A percentile compares a stretch with the other conserved stretches of the same genome.
Conservation (phyloP, 2,329 filamentous ascomycete species). For the Catunica adiposa region DNA sequence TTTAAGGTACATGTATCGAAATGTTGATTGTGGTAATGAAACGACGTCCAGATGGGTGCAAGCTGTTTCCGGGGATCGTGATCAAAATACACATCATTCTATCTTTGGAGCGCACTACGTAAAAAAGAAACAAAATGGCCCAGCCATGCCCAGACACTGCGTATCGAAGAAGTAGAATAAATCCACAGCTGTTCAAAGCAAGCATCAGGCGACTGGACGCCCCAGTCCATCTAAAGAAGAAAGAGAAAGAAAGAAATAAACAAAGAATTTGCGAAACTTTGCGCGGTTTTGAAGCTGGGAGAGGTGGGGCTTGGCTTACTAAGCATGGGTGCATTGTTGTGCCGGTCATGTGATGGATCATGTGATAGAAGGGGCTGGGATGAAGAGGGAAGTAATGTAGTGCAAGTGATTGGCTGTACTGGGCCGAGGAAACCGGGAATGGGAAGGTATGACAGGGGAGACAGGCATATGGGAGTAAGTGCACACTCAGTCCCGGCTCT, state of each 20-base stretch:
- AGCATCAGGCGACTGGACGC: constrained; percentile 19
- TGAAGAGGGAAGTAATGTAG: constrained; percentile 10
- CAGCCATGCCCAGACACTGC: constrained; percentile 16
- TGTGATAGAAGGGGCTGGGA: constrained; percentile 3
- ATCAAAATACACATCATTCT: constrained; percentile 29
- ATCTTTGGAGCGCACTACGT: constrained; percentile 10
- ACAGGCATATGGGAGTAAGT: not conserved
- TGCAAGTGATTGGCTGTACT: constrained; percentile 12
- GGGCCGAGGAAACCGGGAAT: constrained; percentile 12
- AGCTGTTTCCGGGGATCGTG: constrained; percentile 29
- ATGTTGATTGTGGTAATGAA: constrained; percentile 44
- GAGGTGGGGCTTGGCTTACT: not conserved
- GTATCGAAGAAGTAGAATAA: constrained; percentile 21
- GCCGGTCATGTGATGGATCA: not conserved
- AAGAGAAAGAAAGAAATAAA: constrained; percentile 17
- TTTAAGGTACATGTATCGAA: constrained; percentile 3
- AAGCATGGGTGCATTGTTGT: not conserved
- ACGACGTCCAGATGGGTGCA: constrained; percentile 32
- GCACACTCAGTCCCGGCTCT: constrained; percentile 7
- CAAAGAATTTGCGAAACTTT: constrained; percentile 3
- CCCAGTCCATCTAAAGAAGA: constrained; percentile 19
- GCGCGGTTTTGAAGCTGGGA: not conserved
- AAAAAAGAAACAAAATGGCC: constrained; percentile 20
- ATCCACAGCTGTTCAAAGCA: constrained; percentile 14
- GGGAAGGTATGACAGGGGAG: not conserved